Evolutionary conservation across 2,329 filamentous ascomycete genomes (phyloP), one percentile per base, ranked within the genome.

Genomic region (Exserohilum rostratum): DNA sequence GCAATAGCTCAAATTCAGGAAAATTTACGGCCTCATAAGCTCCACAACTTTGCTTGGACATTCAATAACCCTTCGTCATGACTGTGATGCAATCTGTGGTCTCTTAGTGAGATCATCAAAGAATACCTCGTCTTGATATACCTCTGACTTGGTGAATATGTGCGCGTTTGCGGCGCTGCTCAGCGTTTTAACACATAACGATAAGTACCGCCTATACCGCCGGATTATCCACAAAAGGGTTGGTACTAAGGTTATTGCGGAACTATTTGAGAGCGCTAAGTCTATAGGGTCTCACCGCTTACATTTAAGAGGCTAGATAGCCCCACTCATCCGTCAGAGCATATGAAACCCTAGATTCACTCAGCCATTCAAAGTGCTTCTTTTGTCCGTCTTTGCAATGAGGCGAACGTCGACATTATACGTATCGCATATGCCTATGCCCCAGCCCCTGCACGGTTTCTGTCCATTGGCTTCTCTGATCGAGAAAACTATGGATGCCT

Each of bases 1-100:
- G 7, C 77, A 80, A 43, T 81, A 77, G 78, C 51, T 76, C 0
- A 69, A 77, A 31, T 72, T 78, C 55, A 80, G 79, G 58, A 68
- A 77, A 12, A 46, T 66, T 3, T 69, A 70, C 42, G 66, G 64
- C 13, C 65, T 62, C 0, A 58, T 67, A 25, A 67, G 60, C 47
- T 69, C 65, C 9, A 45, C 68, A 25, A 69, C 58, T 6, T 57
- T 67, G 11, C 37, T 70, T 22, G 67, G 67, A 1, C 62, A 65
- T 15, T 64, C 67, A 2, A 56, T 70, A 2, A 39, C 69, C 15
- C 60, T 69, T 13, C 62, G 69, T 15, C 58, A 42, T 11, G 25
- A 42, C 22, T n/a, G 13, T 29, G 38, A 42, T 15, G 13, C 25
- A 15, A n/a, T 29, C 13, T 12, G 13, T 12, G 38, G 27, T n/a